A percentile compares a stretch with the other conserved stretches of the same genome.
Evolutionary conservation across 768 basidiomycete species (phyloP).

Genomic region (Suillus variegatus): DNA sequence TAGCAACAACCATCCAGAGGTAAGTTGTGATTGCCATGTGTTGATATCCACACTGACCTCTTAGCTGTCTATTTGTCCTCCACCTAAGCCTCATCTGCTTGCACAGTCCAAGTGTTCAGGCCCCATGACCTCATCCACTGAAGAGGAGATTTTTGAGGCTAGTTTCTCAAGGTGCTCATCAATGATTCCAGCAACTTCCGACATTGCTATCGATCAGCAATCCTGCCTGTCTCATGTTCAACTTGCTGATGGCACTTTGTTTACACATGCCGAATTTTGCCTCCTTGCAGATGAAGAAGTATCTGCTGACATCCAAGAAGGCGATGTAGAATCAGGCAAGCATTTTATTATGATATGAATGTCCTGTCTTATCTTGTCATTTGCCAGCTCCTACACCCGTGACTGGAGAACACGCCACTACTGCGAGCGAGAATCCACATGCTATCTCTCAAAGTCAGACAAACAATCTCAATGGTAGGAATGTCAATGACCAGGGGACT

Average conservation of each 20-base stretch:
- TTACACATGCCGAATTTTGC: background rate
- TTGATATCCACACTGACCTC: background rate
- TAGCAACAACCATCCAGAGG: background rate
- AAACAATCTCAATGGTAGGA: background rate
- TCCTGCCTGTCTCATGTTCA: background rate
- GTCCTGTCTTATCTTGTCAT: background rate
- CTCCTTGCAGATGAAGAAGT: background rate
- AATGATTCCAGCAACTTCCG: background rate
- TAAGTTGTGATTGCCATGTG: background rate
- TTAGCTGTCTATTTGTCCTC: background rate
- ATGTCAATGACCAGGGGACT: background rate
- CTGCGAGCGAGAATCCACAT: background rate
- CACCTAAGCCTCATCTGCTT: background rate
- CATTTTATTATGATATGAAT: background rate
- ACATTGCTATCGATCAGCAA: background rate
- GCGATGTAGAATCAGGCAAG: background rate
- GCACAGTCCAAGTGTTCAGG: background rate
- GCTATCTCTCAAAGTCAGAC: background rate
- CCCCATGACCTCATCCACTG: background rate
- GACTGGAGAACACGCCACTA: background rate
- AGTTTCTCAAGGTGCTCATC: background rate
- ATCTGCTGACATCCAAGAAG: background rate
- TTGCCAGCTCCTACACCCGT: background rate
- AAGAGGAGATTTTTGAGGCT: background rate
- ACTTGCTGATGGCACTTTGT: background rate